Conservation (phyloP, 2,329 filamentous ascomycete genomes). For the Monilinia laxa region DNA sequence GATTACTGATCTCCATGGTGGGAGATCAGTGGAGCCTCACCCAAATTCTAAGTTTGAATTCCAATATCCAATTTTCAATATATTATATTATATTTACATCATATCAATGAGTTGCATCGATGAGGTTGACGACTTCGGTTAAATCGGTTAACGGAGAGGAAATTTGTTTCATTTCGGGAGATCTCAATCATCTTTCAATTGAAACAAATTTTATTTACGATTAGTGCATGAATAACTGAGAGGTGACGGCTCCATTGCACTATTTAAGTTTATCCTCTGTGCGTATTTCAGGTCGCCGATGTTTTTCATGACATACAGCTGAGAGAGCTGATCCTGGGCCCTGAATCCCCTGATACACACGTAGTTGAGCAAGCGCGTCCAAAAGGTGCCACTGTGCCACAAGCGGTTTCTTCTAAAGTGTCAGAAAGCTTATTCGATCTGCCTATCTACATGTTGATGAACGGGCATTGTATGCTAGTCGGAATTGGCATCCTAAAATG, state of each 20-base stretch:
- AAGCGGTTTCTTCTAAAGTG: background rate
- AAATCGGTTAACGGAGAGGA: background rate
- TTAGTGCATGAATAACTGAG: background rate
- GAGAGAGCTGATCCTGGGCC: background rate
- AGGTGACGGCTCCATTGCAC: background rate
- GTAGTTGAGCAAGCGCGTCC: slow-evolving; percentile 2
- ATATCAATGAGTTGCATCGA: background rate
- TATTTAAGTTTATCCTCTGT: background rate
- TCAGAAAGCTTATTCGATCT: slow-evolving; percentile 14
- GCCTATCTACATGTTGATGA: background rate
- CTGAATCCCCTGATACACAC: background rate
- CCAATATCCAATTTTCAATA: background rate
- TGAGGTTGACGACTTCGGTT: background rate
- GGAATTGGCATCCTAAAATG: background rate
- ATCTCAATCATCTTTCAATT: background rate
- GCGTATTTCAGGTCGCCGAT: background rate
- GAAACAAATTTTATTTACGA: slow-evolving; percentile 6
- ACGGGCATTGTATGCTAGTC: slow-evolving; percentile 15
- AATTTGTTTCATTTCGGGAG: background rate
- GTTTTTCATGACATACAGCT: background rate
- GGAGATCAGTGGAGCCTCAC: slow-evolving; percentile 12
- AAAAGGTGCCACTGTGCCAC: background rate
- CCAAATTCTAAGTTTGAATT: background rate
- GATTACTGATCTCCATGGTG: slow-evolving; percentile 12
- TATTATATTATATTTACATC: background rate